Evolutionary conservation across 352 stramenopile species (phyloP).

Genomic region (Phytophthora citricola): DNA sequence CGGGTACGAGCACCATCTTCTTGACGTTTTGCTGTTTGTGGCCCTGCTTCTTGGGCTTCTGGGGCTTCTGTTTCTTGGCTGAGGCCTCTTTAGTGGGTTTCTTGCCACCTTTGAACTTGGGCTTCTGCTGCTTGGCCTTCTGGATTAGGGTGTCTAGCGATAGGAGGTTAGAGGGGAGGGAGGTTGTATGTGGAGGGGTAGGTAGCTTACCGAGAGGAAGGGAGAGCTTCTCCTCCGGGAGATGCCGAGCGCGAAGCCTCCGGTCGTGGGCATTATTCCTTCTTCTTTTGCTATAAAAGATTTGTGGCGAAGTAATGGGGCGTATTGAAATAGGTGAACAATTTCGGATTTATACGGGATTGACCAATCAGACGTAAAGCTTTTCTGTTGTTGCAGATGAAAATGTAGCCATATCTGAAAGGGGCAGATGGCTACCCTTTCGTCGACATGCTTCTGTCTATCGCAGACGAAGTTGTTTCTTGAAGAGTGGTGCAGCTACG

Average conservation of each 20-base stretch:
- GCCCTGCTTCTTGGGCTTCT: constrained; percentile 24
- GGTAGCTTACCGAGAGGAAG: constrained; percentile 50
- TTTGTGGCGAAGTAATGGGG: neutral
- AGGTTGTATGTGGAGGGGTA: neutral
- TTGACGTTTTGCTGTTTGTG: constrained; percentile 77
- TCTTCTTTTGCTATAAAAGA: constrained; percentile 3
- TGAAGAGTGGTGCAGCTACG: constrained; percentile 69
- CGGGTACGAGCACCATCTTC: constrained; percentile 71
- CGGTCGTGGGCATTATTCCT: constrained; percentile 24
- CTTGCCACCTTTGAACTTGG: constrained; percentile 21
- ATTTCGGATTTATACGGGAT: constrained; percentile 1
- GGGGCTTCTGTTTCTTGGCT: constrained; percentile 16
- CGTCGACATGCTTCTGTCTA: constrained; percentile 15
- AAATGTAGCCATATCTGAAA: no score
- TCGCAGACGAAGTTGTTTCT: constrained; percentile 48
- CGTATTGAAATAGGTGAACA: neutral
- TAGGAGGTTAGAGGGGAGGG: constrained; percentile 1
- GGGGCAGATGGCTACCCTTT: constrained; percentile 2
- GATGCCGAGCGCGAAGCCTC: constrained; percentile 55
- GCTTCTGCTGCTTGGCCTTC: constrained; percentile 48
- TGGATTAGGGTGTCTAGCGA: constrained; percentile 52
- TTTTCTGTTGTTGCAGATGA: no score
- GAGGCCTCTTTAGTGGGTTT: constrained; percentile 19
- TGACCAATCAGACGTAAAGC: neutral
- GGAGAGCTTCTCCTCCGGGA: constrained; percentile 64